Percentiles rank a stretch among this genome's conserved stretches.
Conservation (phyloP, 768 basidiomycete genomes). For the Podaxis sp. region DNA sequence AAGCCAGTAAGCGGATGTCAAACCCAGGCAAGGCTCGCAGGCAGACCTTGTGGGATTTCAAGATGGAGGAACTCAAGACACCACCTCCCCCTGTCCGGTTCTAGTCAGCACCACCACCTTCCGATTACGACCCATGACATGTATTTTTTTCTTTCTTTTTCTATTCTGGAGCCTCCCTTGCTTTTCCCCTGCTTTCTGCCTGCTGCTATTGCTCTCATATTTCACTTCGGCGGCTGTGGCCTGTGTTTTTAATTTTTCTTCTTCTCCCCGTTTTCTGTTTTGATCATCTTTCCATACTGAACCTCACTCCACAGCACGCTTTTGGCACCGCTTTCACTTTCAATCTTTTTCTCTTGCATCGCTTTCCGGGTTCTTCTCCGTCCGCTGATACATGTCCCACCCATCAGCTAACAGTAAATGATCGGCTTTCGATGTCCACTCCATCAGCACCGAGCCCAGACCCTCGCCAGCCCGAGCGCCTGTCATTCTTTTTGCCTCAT, state of each 20-base stretch:
- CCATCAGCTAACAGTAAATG: not conserved
- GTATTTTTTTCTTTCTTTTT: not conserved
- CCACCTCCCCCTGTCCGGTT: not conserved
- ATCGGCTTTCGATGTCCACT: not conserved
- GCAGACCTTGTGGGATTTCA: conserved; percentile 44
- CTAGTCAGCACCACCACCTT: not conserved
- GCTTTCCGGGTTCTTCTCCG: not conserved
- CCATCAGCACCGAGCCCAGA: not conserved
- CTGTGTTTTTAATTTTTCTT: not conserved
- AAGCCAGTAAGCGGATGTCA: conserved; percentile 53
- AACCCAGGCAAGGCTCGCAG: conserved; percentile 39
- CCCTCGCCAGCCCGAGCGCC: not conserved
- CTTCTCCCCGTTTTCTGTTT: not conserved
- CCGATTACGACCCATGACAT: not conserved
- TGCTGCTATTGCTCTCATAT: too few species aligned
- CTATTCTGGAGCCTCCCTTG: not conserved
- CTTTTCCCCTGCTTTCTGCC: not conserved
- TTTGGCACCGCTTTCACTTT: not conserved
- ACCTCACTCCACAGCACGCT: not conserved
- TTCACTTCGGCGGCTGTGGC: not conserved
- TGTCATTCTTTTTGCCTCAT: not conserved
- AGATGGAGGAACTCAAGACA: conserved; percentile 39
- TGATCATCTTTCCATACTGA: not conserved
- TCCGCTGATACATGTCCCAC: not conserved
- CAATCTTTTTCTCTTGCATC: not conserved